phyloP scores from a whole-genome alignment of 768 basidiomycete species.

The Tricholoma flavovirens region DNA sequence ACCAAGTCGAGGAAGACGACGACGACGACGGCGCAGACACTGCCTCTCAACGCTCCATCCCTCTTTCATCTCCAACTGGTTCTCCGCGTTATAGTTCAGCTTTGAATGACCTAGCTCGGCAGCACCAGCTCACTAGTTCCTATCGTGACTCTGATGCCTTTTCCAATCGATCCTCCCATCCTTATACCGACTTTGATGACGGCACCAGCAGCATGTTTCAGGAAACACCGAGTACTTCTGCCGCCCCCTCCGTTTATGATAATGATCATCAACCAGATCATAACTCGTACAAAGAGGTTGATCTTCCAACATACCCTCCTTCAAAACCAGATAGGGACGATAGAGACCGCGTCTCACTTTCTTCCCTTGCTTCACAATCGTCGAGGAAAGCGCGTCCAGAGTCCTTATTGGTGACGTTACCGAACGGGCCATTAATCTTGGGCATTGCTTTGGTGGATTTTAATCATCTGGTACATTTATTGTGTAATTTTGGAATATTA shows the following conservation, averaged over 20 bases:
- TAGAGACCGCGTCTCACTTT: constrained; percentile 45
- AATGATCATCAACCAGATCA: not conserved
- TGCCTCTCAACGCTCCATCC: constrained; percentile 73
- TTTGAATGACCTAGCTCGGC: constrained; percentile 15
- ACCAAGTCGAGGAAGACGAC: constrained; percentile 20
- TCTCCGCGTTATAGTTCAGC: constrained; percentile 42
- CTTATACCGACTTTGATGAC: constrained; percentile 48
- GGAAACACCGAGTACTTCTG: constrained; percentile 49
- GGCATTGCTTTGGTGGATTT: constrained; percentile 94
- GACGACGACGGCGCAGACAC: constrained; percentile 65
- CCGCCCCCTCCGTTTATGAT: constrained; percentile 39
- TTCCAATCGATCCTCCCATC: constrained; percentile 37
- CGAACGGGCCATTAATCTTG: constrained; percentile 59
- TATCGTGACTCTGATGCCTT: constrained; percentile 21
- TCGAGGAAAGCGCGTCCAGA: constrained; percentile 76
- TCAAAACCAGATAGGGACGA: constrained; percentile 32
- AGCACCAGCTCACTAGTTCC: constrained; percentile 4
- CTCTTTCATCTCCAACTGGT: constrained; percentile 57
- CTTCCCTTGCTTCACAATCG: constrained; percentile 59
- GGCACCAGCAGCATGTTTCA: constrained; percentile 47
- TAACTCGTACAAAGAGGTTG: constrained; percentile 31
- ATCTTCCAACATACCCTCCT: constrained; percentile 56
- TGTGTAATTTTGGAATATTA: constrained; percentile 6
- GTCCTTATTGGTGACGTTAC: constrained; percentile 61
- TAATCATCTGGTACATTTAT: constrained; percentile 75